These are phyloP conservation scores for Grigorovia transvaalensis DNA, from an alignment of 805 yeast genomes.

Conservation along the genomic window DNA sequence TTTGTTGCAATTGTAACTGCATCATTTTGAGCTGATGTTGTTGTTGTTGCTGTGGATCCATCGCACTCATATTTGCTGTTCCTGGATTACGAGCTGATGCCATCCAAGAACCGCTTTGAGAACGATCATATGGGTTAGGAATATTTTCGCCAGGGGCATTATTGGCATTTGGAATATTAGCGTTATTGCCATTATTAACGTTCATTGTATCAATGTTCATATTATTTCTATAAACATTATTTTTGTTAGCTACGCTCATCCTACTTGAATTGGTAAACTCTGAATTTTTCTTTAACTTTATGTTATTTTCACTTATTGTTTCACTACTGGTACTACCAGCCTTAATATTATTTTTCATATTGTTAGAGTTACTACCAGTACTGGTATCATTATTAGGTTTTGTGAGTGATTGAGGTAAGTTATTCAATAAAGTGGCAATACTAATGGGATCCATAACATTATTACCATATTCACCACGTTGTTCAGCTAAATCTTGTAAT, in stretches of 20 bases:
- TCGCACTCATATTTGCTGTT: not conserved
- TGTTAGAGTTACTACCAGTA: not conserved
- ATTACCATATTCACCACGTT: slow-evolving; percentile 28
- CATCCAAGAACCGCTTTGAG: not conserved
- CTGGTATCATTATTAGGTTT: not conserved
- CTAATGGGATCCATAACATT: slow-evolving; percentile 22
- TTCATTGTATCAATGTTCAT: not conserved
- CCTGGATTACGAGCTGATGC: not conserved
- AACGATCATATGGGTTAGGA: not conserved
- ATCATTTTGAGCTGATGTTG: not conserved
- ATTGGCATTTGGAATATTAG: not conserved
- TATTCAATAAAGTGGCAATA: not conserved
- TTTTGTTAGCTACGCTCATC: not conserved
- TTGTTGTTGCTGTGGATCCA: not conserved
- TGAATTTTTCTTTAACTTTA: not conserved
- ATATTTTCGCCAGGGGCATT: not conserved
- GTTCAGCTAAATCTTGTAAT: slow-evolving; percentile 33
- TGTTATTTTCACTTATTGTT: not conserved
- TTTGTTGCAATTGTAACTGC: slow-evolving; percentile 1
- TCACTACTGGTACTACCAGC: not conserved
- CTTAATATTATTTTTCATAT: not conserved
- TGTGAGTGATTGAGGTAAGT: not conserved
- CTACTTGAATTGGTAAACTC: not conserved
- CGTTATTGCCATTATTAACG: not conserved
- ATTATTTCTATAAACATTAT: not conserved